Conservation (phyloP, 2,329 filamentous ascomycete species). For the Ceratocystis colombiana region DNA sequence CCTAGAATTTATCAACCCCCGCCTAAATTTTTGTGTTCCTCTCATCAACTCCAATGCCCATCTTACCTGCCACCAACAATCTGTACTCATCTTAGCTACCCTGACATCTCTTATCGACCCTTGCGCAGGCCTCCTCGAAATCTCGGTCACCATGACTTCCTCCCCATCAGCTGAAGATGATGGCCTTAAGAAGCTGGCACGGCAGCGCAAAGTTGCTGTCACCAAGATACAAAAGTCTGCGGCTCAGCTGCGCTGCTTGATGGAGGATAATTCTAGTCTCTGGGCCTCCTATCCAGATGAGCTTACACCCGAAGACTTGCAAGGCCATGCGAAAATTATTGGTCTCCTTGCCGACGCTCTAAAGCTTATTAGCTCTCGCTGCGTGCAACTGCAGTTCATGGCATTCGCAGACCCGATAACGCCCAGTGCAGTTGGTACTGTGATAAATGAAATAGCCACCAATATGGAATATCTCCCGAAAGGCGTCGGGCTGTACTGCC, state of each 20-base stretch:
- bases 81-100: not conserved
- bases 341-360: constrained; percentile 49
- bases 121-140: not conserved
- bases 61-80: no score
- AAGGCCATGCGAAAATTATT: no score
- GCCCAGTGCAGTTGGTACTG: constrained; percentile 58
- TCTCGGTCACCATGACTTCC: not conserved
- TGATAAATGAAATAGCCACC: constrained; percentile 61
- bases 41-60: no score
- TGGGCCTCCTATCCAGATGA: not conserved
- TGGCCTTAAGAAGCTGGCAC: no score
- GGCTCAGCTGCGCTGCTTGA: no score
- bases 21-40: not conserved
- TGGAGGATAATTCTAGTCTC: no score
- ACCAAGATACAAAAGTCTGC: no score
- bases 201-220: no score
- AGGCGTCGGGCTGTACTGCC: constrained; percentile 55
- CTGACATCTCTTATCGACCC: not conserved
- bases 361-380: constrained; percentile 65
- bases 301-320: not conserved
- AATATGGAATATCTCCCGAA: constrained; percentile 65
- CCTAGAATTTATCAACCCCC: not conserved
- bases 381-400: constrained; percentile 78
- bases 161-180: no score
- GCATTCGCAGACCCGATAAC: constrained; percentile 82